Conservation (phyloP, 176 grass and related monocot species). For the Aegilops bicornis region DNA sequence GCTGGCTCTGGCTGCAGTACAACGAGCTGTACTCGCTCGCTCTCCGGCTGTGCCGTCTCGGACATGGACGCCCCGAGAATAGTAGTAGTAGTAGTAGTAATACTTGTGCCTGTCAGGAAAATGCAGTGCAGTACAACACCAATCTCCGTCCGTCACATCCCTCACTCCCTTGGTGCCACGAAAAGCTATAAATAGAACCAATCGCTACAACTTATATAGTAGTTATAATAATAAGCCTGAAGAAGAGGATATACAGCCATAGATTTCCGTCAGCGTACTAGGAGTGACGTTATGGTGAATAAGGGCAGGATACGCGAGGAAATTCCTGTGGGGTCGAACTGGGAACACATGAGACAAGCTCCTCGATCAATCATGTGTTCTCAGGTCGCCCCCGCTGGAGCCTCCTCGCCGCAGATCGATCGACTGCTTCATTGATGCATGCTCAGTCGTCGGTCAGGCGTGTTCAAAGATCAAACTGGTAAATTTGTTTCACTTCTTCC, state of each 20-base stretch:
- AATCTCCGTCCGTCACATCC: neutral
- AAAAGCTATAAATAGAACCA: neutral
- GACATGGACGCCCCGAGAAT: no score
- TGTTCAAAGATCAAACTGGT: neutral
- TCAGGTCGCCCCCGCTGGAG: conserved; percentile 14
- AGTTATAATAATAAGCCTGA: neutral
- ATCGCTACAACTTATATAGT: neutral
- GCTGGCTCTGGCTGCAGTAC: no score
- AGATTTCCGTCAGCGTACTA: neutral
- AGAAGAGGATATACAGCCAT: neutral
- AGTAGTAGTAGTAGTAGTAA: no score
- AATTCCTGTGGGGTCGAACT: neutral
- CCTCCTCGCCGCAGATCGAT: neutral
- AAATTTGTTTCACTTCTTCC: neutral
- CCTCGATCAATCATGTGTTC: neutral
- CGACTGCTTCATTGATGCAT: neutral
- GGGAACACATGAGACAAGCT: neutral
- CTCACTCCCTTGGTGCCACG: neutral
- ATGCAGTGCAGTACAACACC: neutral
- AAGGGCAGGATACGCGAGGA: neutral
- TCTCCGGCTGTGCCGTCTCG: no score
- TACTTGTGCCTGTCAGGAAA: no score
- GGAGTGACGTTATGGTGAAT: neutral
- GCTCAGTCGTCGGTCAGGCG: neutral
- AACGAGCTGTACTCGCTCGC: no score